These are phyloP conservation scores for Teratosphaeria zuluensis DNA, from an alignment of 2,329 filamentous ascomycete species.

Conservation along the genomic window DNA sequence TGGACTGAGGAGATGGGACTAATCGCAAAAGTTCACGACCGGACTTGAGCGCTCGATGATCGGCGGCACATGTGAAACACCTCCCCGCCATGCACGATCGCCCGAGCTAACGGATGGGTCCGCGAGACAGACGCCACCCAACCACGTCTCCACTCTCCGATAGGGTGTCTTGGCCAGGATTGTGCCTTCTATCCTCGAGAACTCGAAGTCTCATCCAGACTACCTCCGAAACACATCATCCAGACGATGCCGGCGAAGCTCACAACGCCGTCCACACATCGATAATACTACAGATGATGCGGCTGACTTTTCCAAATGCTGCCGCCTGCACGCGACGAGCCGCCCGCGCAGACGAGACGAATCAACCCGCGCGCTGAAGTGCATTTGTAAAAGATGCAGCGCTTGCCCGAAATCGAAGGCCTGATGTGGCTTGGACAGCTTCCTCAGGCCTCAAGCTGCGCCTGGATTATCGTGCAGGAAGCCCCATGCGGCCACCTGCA, in stretches of 20 bases:
- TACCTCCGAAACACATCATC: too few relatives aligned
- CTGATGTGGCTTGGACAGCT: background rate
- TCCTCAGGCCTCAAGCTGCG: background rate
- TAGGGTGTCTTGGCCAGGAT: background rate
- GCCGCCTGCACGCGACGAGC: too few relatives aligned
- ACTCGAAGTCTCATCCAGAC: too few relatives aligned
- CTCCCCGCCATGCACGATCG: background rate
- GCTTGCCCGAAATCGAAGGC: background rate
- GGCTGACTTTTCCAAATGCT: too few relatives aligned
- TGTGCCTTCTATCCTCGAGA: background rate
- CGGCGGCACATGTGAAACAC: background rate
- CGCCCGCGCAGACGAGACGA: background rate
- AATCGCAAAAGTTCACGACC: background rate
- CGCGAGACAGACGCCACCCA: background rate
- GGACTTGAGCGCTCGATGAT: background rate
- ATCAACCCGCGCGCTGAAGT: background rate
- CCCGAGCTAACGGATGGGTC: background rate
- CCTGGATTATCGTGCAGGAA: background rate
- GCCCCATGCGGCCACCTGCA: background rate
- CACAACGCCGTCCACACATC: background rate
- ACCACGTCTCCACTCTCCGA: background rate
- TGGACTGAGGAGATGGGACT: background rate
- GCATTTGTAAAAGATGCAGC: background rate
- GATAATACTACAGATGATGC: background rate
- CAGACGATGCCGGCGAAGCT: too few relatives aligned